Conservation (phyloP, 495 filamentous ascomycete species). For the Cercophora newfieldiana region DNA sequence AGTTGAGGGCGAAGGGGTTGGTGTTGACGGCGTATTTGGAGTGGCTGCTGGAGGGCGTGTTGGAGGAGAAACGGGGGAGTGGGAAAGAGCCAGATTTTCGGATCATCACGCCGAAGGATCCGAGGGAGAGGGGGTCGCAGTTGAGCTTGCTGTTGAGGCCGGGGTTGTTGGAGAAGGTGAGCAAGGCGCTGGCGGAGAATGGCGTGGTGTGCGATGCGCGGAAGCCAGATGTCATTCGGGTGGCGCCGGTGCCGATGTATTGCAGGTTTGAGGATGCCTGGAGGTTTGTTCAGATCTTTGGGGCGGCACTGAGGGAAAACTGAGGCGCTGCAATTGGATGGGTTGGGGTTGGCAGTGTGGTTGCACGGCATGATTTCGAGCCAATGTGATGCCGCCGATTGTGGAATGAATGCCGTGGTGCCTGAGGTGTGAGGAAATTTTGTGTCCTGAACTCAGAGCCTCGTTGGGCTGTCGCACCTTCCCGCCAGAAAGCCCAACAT, state of each 20-base stretch:
- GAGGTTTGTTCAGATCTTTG: conserved; percentile 64
- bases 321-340: not conserved
- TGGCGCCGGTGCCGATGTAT: conserved; percentile 85
- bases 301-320: conserved; percentile 34
- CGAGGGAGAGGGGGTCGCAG: conserved; percentile 77
- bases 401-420: too few relatives aligned
- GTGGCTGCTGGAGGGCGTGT: conserved; percentile 54
- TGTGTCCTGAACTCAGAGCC: too few relatives aligned
- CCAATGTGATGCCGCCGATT: too few relatives aligned
- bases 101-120: conserved; percentile 77
- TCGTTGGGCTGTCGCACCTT: too few relatives aligned
- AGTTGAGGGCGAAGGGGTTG: conserved; percentile 70
- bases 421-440: too few relatives aligned
- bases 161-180: conserved; percentile 66
- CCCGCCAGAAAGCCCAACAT: too few relatives aligned
- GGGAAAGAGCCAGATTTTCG: conserved; percentile 57
- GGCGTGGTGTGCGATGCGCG: conserved; percentile 83
- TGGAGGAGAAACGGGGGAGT: conserved; percentile 32
- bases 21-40: conserved; percentile 77
- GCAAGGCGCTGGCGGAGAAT: conserved; percentile 61
- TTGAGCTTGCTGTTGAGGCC: conserved; percentile 68
- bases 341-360: too few relatives aligned
- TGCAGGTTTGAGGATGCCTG: conserved; percentile 81
- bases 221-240: conserved; percentile 80
- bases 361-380: too few relatives aligned